Conservation (phyloP, 2,329 filamentous ascomycete genomes). For the Tympanopsis confertula region DNA sequence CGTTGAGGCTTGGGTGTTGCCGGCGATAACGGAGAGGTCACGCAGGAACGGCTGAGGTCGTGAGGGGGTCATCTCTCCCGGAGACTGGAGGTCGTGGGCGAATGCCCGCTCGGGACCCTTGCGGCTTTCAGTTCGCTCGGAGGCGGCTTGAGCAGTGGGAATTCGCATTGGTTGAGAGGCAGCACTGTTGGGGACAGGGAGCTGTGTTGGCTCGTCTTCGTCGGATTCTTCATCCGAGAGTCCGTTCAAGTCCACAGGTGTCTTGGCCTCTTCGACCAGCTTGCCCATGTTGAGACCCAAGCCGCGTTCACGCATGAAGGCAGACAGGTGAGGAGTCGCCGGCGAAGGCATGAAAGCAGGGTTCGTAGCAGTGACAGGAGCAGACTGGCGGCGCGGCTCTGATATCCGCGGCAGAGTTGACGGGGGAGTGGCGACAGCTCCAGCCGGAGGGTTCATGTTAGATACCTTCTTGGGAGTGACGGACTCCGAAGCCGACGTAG, state of each 20-base stretch:
- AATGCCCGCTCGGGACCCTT: no score
- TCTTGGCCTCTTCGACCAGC: slow-evolving; percentile 47
- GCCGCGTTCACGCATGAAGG: slow-evolving; percentile 48
- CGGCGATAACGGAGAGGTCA: not conserved
- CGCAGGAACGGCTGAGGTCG: not conserved
- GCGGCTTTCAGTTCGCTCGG: slow-evolving; percentile 4
- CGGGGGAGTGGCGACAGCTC: not conserved
- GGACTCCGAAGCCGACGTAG: not conserved
- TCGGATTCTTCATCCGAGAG: slow-evolving; percentile 33
- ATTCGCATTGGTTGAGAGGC: not conserved
- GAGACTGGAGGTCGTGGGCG: no score
- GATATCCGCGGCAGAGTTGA: not conserved
- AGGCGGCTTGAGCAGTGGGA: slow-evolving; percentile 3
- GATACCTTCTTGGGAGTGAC: slow-evolving; percentile 26
- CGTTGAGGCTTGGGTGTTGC: slow-evolving; percentile 7
- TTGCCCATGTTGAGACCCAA: slow-evolving; percentile 47
- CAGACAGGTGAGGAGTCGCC: slow-evolving; percentile 56
- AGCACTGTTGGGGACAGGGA: not conserved
- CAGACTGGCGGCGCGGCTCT: slow-evolving; percentile 3
- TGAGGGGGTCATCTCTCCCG: no score
- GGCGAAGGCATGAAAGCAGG: slow-evolving; percentile 40
- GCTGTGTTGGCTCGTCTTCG: slow-evolving; percentile 24
- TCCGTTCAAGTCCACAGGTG: slow-evolving; percentile 36
- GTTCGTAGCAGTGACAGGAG: slow-evolving; percentile 39
- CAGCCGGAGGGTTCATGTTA: slow-evolving; percentile 35